These are phyloP conservation scores for Solanum neorickii DNA, from an alignment of 257 asterid species.

Conservation along the genomic window DNA sequence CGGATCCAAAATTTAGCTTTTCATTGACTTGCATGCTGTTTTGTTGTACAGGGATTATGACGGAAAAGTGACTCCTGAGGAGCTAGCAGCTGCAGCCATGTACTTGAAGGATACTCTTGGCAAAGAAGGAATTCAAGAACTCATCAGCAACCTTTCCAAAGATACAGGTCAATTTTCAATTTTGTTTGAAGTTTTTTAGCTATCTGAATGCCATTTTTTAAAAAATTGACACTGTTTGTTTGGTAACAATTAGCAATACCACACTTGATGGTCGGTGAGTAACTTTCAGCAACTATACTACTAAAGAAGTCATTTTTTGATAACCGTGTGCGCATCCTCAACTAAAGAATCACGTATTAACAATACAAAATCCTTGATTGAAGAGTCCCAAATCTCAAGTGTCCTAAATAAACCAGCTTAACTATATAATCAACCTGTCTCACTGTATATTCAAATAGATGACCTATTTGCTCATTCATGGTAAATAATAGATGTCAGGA, in stretches of 20 bases:
- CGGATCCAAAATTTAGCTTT: neutral
- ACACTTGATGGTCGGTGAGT: neutral
- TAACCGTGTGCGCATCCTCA: neutral
- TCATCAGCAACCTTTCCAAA: conserved; percentile 73
- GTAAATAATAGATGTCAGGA: neutral
- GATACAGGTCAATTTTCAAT: conserved; percentile 43
- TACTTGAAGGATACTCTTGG: conserved; percentile 77
- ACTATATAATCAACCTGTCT: neutral
- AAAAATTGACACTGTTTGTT: neutral
- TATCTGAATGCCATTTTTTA: neutral
- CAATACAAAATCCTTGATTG: neutral
- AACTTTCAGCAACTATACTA: neutral
- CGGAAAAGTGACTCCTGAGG: conserved; percentile 84
- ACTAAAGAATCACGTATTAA: neutral
- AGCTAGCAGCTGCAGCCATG: conserved; percentile 73
- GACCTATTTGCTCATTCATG: neutral
- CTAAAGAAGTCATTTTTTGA: neutral
- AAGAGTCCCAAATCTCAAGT: neutral
- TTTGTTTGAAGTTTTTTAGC: neutral
- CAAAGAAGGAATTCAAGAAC: conserved; percentile 73
- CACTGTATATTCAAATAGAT: neutral
- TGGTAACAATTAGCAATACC: neutral
- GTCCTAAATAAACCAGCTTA: neutral
- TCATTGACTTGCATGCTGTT: neutral
- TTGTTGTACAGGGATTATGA: conserved; percentile 54